Evolutionary conservation across 805 yeast genomes (phyloP), one percentile per base, ranked within the genome.

Genomic region (Zygosaccharomyces rouxii): DNA sequence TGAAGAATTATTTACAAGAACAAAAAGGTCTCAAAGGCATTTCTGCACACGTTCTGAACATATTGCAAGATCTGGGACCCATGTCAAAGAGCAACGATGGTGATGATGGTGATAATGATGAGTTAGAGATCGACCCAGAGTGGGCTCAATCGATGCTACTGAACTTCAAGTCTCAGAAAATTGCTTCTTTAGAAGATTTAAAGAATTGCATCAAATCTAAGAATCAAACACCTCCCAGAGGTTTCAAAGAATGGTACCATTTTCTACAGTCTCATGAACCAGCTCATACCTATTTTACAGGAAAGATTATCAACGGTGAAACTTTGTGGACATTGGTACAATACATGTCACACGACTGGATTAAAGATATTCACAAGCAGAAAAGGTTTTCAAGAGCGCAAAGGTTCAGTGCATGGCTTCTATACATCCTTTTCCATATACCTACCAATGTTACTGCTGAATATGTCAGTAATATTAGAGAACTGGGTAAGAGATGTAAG

Each of bases 221-320:
- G 6, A 48, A 44, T 6, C 49, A 46, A 25, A 31, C 50, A 7
- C 38, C 45, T 28, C 64, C 65, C 0, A 46, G 33, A 43, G 64
- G 64, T 3, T 60, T 58, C 39, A 60, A 57, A 26, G 58, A 60
- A 35, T 66, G 70, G 69, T 56, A 53, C 46, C 50, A 52, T 14
- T 62, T 55, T 39, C 37, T 64, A 7, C 57, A 54, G 9, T 51
- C 54, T 9, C 63, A 60, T 39, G 67, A 64, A 19, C 68, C 70
- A 0, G 44, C 55, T 0, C 57, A 55, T 49, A 40, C 54, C 2
- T 53, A 53, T 43, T 57, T 57, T 43, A 31, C 22, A 11, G 37
- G 37, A 6, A 35, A 47, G 3, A 48, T 55, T 44, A 30, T 62
- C 13, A 50, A 50, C 35, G 38, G 42, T 19, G 55, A 50, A 26